Percentiles rank a stretch among this genome's conserved stretches.
Evolutionary conservation across 495 filamentous ascomycete genomes (phyloP).

Genomic region (Corynascus novoguineensis): DNA sequence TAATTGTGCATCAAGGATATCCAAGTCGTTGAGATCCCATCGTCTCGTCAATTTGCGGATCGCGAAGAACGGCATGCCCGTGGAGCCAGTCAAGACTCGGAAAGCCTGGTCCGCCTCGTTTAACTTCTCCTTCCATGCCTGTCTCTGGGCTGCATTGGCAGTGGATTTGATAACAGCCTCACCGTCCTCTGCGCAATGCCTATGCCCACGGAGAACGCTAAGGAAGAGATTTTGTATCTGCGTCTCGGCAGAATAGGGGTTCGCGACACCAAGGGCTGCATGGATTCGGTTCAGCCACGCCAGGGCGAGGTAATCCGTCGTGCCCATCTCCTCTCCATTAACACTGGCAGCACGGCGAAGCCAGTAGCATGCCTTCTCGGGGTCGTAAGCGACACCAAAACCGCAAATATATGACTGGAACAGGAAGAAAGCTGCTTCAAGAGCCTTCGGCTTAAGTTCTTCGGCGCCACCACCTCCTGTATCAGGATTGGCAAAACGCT

Average conservation of each 20-base stretch:
- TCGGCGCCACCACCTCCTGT: neutral
- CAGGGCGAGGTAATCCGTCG: slow-evolving; percentile 8
- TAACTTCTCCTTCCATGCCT: neutral
- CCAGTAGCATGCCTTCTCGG: slow-evolving; percentile 11
- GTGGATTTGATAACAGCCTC: neutral
- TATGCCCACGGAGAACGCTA: slow-evolving; percentile 4
- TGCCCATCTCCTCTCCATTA: neutral
- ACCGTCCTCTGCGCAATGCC: slow-evolving; percentile 5
- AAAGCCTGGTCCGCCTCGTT: neutral
- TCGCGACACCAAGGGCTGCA: neutral
- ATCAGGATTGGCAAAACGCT: neutral
- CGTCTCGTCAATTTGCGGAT: slow-evolving; percentile 3
- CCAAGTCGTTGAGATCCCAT: slow-evolving; percentile 13
- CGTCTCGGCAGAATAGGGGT: slow-evolving; percentile 8
- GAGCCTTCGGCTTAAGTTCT: neutral
- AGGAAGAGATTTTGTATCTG: slow-evolving; percentile 6
- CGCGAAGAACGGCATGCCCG: slow-evolving; percentile 16
- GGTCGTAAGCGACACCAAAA: neutral
- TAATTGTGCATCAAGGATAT: slow-evolving; percentile 9
- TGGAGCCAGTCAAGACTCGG: slow-evolving; percentile 3
- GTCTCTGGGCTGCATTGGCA: neutral
- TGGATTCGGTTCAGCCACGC: slow-evolving; percentile 13
- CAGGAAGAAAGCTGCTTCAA: slow-evolving; percentile 7
- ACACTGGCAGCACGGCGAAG: slow-evolving; percentile 3
- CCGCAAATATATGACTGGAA: slow-evolving; percentile 11